These are phyloP conservation scores for Tolypocladium album DNA, from an alignment of 2,329 filamentous ascomycete species.

Conservation along the genomic window DNA sequence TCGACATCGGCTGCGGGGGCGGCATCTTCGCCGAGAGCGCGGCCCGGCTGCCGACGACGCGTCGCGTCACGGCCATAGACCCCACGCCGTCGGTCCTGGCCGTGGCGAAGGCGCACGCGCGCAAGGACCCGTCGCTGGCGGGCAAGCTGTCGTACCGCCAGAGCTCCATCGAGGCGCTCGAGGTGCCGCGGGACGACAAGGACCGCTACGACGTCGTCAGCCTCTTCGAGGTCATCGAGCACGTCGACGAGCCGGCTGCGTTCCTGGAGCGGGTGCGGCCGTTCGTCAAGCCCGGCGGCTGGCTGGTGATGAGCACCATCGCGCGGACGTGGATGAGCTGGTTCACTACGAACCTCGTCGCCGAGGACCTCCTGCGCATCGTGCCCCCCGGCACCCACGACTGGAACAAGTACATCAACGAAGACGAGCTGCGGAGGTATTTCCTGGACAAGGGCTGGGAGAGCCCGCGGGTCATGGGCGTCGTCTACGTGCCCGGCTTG, in stretches of 20 bases:
- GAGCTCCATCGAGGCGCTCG: conserved; percentile 63
- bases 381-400: conserved; percentile 92
- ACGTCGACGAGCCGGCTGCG: conserved; percentile 64
- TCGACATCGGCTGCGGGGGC: conserved; percentile 91
- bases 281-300: conserved; percentile 82
- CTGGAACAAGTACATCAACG: conserved; percentile 93
- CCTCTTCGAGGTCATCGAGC: conserved; percentile 91
- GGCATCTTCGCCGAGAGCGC: conserved; percentile 92
- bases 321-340: conserved; percentile 81
- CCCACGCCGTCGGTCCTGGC: conserved; percentile 62
- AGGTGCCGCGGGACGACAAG: conserved; percentile 22
- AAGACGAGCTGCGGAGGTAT: conserved; percentile 56
- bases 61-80: conserved; percentile 64
- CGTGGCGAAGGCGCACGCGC: conserved; percentile 67
- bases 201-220: conserved; percentile 68
- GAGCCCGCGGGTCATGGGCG: conserved; percentile 57
- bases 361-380: conserved; percentile 77
- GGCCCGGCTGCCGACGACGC: conserved; percentile 54
- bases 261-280: conserved; percentile 64
- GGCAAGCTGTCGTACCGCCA: conserved; percentile 62
- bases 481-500: conserved; percentile 79
- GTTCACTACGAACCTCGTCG: conserved; percentile 84
- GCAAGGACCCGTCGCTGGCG: conserved; percentile 57
- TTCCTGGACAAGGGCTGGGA: conserved; percentile 49
- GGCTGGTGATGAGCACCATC: conserved; percentile 88